Evolutionary conservation across 2,329 filamentous ascomycete species (phyloP), one percentile per base, ranked within the genome.

Genomic region (Drechslerella stenobrocha): DNA sequence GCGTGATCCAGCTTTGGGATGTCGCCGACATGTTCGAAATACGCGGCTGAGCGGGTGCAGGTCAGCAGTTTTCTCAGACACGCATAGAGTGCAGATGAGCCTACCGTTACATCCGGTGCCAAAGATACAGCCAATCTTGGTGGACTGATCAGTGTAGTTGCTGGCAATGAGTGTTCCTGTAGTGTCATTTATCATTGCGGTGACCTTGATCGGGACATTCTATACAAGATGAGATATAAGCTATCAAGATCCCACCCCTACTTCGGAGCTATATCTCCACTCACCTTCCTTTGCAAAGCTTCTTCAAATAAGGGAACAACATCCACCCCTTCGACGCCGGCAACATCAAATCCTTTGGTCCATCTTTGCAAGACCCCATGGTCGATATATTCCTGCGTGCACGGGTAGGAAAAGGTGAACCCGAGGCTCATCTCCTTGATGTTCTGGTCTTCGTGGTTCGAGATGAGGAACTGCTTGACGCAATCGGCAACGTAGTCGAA

Each of bases 281-380:
- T 72, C 79, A 88, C 87, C 74, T 84, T 81, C 76, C 85, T 85
- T 66, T 82, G 80, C 64, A 96, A 79, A 20, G 90, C 89, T 52
- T 82, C 83, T 77, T 95, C 88, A 59, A 97, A 87, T 79, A 92
- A 88, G 50, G 89, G 89, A 7, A 95, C 90, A 24, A 96, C 88
- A 74, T 97, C 92, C 48, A 92, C 74, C 53, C 91, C 91, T 79
- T 96, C 91, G 44, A 96, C 90, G 35, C 90, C 91, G 23, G 85
- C 82, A 76, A 97, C 95, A 75, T 96, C 91, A 75, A 96, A 96
- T 1, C 92, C 92, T 80, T 97, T 97, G 72, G 92, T 96, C 92
- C 92, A 97, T 73, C 90, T 86, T 78, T 96, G 91, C 61, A 96
- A 82, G 35, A 96, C 82, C 72, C 91, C 92, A 77, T 95, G 89